Base-by-base conservation (phyloP, 345 rosid species). In the Eucalyptus globulus region DNA sequence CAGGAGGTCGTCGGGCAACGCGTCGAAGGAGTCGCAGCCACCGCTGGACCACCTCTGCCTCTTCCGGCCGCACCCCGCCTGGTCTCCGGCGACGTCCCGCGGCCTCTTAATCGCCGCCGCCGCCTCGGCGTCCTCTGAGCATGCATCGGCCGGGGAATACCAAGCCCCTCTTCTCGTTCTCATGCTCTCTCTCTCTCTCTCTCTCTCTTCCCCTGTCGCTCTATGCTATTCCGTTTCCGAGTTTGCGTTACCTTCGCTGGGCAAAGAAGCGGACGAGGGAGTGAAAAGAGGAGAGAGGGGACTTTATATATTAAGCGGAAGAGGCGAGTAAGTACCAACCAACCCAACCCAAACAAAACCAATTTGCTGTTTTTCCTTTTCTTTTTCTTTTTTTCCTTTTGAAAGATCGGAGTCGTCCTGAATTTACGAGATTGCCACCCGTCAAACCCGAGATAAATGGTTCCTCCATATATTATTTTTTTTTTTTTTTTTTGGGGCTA, bases 1-100 rank as follows among this genome's bases (percentile, higher is more conserved):
- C 87, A 97, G 95, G 90, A 97, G 95, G 93, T 97, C 99, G 81
- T 97, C 99, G 0, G 99, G 99, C 21, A 97, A 92, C 29, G 92
- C 85, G 88, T 96, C 97, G 27, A 97, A 93, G 43, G 94, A 91
- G 89, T 96, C 97, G 56, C 69, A 47, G 31, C 45, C 69, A 11
- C 91, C 90, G 26, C 60, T 10, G 10, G 43, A 31, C 27, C 92
- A 31, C 65, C 95, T 88, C 15, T 86, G 94, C 44, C 93, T 93
- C 90, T 93, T 94, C 87, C 91, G 91, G 91, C 49, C 19, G 87
- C 60, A 47, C 67, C 76, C 89, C 88, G 83, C 87, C 34, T 89
- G 90, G 8, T 93, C 95, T 27, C 88, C 93, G 90, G 67, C 87
- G 80, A 51, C 43, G 87, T 53, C 90, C 40, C 86, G 88, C 86